Base-by-base conservation (phyloP, 2,329 filamentous ascomycete genomes). In the Botrytis hyacinthi region DNA sequence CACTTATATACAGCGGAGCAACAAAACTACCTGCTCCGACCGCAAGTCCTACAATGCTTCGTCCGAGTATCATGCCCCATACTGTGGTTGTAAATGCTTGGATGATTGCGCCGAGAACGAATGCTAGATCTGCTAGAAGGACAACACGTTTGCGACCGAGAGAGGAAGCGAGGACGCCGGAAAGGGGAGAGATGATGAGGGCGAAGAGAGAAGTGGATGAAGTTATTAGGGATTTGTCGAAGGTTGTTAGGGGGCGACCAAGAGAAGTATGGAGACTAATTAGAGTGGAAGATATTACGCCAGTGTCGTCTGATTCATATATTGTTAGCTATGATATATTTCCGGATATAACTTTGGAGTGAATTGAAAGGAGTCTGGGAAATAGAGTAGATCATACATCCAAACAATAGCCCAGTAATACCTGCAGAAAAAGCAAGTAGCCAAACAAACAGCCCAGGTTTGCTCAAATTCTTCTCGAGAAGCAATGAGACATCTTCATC, bases 1-100 rank as follows among this genome's bases (percentile, higher is more conserved):
- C 95, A 14, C 92, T 91, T 74, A 98, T 95, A 83, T 97, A 97
- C 78, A 98, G 82, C 63, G 95, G 95, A 44, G 93, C 91, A 6
- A 97, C 92, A 78, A 97, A 92, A 80, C 91, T 94, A 14, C 92
- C 92, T 3, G 90, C 90, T 26, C 93, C 93, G 0, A 95, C 91
- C 0, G 89, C 92, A 0, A 90, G 85, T 42, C 93, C 93, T 3
- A 95, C 91, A 1, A 94, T 84, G 44, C 88, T 87, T 7, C 93
- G 85, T 0, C 93, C 93, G 0, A 85, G 76, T 0, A 93, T 88
- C 91, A 95, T 94, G 18, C 81, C 80, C 20, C 82, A 77, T 1
- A 95, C 91, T 0, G 85, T 87, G 3, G 78, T 81, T 74, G 89
- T 87, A 63, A 83, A 78, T 0, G 91, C 89, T 81, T 95, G 93